Conservation (phyloP, 768 basidiomycete genomes). For the Krasilnikovozyma curviuscula region DNA sequence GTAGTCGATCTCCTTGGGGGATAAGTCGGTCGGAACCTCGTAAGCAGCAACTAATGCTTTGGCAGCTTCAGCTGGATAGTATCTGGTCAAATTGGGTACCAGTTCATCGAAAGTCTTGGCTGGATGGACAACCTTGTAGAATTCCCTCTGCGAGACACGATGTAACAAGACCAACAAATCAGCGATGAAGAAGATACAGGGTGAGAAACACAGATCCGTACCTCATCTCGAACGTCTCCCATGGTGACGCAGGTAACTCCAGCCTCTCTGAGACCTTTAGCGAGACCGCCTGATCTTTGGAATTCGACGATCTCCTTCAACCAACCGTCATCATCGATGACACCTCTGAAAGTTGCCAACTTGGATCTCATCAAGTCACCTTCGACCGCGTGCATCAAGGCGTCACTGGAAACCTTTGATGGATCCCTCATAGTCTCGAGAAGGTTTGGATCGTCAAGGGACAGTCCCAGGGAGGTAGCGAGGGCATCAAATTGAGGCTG, state of each 20-base stretch:
- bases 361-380: conserved; percentile 34
- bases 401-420: conserved; percentile 31
- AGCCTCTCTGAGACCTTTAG: not conserved
- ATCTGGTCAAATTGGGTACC: conserved; percentile 39
- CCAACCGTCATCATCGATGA: conserved; percentile 43
- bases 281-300: conserved; percentile 1
- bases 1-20: conserved; percentile 30
- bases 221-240: conserved; percentile 5
- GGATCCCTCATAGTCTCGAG: conserved; percentile 38
- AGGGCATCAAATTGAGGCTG: conserved; percentile 46
- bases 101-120: conserved; percentile 37
- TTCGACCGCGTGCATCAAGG: conserved; percentile 42
- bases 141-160: conserved; percentile 37
- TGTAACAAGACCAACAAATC: not conserved
- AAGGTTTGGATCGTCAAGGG: conserved; percentile 35
- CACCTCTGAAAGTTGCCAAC: conserved; percentile 50
- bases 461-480: conserved; percentile 37
- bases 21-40: conserved; percentile 30
- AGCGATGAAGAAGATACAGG: not conserved
- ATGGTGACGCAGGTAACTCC: conserved; percentile 4
- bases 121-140: conserved; percentile 52
- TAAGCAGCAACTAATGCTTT: conserved; percentile 34
- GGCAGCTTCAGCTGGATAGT: conserved; percentile 38
- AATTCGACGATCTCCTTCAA: not conserved
- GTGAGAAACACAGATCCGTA: not conserved